phyloP scores from a whole-genome alignment of 2,329 filamentous ascomycete genomes.

The Zarea fungicola region DNA sequence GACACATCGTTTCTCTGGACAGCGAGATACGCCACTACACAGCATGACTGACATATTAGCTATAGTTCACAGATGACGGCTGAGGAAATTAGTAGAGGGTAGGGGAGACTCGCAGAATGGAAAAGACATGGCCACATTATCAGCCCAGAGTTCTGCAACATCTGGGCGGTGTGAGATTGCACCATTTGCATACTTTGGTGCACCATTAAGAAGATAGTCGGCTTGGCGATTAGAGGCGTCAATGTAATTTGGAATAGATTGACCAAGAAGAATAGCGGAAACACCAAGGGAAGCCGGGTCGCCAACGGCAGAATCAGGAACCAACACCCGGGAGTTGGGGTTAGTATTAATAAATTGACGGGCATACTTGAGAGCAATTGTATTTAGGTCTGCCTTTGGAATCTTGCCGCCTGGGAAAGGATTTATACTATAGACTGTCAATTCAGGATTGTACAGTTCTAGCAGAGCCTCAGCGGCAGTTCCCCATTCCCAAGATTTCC shows the following conservation, averaged over 20 bases:
- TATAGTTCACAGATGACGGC: no score
- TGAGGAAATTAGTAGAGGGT: not conserved
- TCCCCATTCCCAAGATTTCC: slow-evolving; percentile 18
- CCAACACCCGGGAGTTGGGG: slow-evolving; percentile 12
- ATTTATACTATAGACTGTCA: slow-evolving; percentile 14
- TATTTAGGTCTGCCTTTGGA: slow-evolving; percentile 4
- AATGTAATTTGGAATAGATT: slow-evolving; percentile 13
- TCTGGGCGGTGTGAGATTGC: slow-evolving; percentile 15
- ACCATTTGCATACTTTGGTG: slow-evolving; percentile 11
- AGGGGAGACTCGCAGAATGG: slow-evolving; percentile 16
- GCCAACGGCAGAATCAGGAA: slow-evolving; percentile 11
- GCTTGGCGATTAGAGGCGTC: slow-evolving; percentile 12
- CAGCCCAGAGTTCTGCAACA: slow-evolving; percentile 15
- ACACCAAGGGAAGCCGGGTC: slow-evolving; percentile 16
- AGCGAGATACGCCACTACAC: slow-evolving; percentile 1
- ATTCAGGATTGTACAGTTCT: slow-evolving; percentile 15
- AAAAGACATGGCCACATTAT: slow-evolving; percentile 17
- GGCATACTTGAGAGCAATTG: slow-evolving; percentile 11
- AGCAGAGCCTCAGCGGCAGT: slow-evolving; percentile 15
- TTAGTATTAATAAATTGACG: slow-evolving; percentile 13
- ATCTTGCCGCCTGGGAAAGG: slow-evolving; percentile 15
- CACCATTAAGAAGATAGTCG: slow-evolving; percentile 11
- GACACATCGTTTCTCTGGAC: slow-evolving; percentile 11
- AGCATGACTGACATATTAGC: not conserved
- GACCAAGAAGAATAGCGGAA: slow-evolving; percentile 14